Conservation (phyloP, 768 basidiomycete genomes). For the Kwoniella pini region DNA sequence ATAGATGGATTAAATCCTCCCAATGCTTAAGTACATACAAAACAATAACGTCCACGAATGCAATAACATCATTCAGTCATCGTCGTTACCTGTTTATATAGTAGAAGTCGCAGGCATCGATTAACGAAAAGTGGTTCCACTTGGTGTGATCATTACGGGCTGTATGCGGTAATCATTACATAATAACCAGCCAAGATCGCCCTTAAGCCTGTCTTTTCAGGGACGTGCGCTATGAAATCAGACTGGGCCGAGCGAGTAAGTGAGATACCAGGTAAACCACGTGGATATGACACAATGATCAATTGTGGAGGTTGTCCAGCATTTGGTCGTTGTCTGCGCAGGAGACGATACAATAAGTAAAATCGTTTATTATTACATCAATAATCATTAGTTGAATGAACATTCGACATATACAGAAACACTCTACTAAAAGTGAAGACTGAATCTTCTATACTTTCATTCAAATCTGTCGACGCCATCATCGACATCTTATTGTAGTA, state of each 20-base stretch:
- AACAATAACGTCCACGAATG: background rate
- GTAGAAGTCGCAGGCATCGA: background rate
- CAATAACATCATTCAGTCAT: background rate
- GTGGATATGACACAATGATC: constrained; percentile 3
- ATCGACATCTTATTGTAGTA: background rate
- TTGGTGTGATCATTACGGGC: background rate
- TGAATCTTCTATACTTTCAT: too few relatives aligned
- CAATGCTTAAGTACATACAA: too few relatives aligned
- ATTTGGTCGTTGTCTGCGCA: too few relatives aligned
- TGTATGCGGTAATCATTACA: background rate
- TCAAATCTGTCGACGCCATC: background rate
- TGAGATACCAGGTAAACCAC: background rate
- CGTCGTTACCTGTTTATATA: background rate
- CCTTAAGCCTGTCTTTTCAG: background rate
- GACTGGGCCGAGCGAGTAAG: background rate
- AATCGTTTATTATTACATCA: background rate
- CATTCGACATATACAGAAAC: too few relatives aligned
- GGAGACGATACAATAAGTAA: too few relatives aligned
- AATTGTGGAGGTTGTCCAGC: constrained; percentile 8
- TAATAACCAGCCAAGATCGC: background rate
- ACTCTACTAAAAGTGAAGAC: too few relatives aligned
- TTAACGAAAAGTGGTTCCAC: constrained; percentile 7
- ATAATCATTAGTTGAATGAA: background rate
- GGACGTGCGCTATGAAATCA: too few relatives aligned
- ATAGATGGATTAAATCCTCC: too few relatives aligned